Conservation (phyloP, 2,329 filamentous ascomycete genomes). For the Trematosphaeria pertusa region DNA sequence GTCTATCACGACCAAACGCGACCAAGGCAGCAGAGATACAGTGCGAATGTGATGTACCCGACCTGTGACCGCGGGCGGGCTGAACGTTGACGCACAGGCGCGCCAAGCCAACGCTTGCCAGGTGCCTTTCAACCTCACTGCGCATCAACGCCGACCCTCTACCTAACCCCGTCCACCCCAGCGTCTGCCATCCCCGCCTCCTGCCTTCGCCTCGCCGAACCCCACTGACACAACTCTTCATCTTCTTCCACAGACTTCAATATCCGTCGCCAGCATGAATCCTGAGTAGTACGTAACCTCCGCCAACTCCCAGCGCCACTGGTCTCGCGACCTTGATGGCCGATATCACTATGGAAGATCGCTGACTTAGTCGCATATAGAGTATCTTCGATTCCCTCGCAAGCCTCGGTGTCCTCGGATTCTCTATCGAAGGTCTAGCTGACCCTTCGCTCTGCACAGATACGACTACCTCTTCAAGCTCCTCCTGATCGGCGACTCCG, state of each 20-base stretch:
- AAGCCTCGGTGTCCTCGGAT: constrained; percentile 6
- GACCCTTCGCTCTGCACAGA: constrained; percentile 61
- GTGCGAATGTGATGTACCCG: constrained; percentile 29
- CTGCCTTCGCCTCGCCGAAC: constrained; percentile 5
- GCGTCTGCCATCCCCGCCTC: constrained; percentile 4
- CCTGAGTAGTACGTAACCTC: constrained; percentile 80
- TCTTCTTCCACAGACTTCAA: constrained; percentile 12
- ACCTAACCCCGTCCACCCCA: constrained; percentile 32
- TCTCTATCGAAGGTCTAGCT: constrained; percentile 22
- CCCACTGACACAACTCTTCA: no score
- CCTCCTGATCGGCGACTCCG: constrained; percentile 99
- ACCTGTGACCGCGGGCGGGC: constrained; percentile 18
- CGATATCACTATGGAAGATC: constrained; percentile 14
- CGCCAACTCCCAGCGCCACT: constrained; percentile 40
- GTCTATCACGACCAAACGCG: no score
- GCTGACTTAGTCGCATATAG: constrained; percentile 36
- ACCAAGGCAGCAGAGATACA: constrained; percentile 21
- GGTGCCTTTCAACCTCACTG: constrained; percentile 27
- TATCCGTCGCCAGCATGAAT: constrained; percentile 72
- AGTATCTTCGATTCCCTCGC: constrained; percentile 20
- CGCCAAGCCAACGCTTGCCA: constrained; percentile 21
- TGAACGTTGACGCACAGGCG: no score
- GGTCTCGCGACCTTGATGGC: constrained; percentile 16
- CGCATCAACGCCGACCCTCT: constrained; percentile 20
- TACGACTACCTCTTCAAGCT: constrained; percentile 99